Percentiles rank a stretch among this genome's conserved stretches.
phyloP scores from a whole-genome alignment of 192 early-diverging fungal species.

The Paraglomus occultum region DNA sequence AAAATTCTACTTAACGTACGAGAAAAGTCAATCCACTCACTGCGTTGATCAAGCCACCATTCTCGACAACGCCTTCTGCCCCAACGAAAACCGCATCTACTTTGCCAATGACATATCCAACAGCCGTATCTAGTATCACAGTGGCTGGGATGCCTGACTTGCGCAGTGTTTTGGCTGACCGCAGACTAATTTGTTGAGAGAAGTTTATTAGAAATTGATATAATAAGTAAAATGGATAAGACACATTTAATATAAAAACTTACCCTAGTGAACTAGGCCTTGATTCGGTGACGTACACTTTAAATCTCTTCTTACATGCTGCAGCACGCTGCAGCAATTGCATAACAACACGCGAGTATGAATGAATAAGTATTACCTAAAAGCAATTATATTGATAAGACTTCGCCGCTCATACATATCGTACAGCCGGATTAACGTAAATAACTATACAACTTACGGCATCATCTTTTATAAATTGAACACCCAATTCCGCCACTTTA shows the following conservation, averaged over 20 bases:
- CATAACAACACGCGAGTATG: slow-evolving; percentile 95
- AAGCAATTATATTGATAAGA: slow-evolving; percentile 15
- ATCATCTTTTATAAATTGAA: slow-evolving; percentile 80
- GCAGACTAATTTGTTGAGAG: slow-evolving; percentile 37
- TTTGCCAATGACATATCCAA: slow-evolving; percentile 92
- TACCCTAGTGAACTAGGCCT: slow-evolving; percentile 73
- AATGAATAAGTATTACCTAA: slow-evolving; percentile 85
- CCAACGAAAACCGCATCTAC: slow-evolving; percentile 97
- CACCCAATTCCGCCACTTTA: slow-evolving; percentile 73
- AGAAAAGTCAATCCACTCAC: slow-evolving; percentile 31
- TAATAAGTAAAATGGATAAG: background rate
- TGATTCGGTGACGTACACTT: slow-evolving; percentile 91
- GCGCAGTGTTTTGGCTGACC: slow-evolving; percentile 67
- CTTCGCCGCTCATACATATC: background rate
- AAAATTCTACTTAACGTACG: slow-evolving; percentile 8
- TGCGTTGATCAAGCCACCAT: slow-evolving; percentile 95
- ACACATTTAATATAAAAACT: background rate
- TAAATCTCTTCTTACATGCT: slow-evolving; percentile 78
- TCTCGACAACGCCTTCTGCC: slow-evolving; percentile 97
- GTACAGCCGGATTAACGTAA: background rate
- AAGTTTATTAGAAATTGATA: background rate
- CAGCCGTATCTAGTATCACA: slow-evolving; percentile 86
- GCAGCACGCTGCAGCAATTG: slow-evolving; percentile 73
- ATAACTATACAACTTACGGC: slow-evolving; percentile 29
- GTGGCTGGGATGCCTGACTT: slow-evolving; percentile 76